A percentile compares a stretch with the other conserved stretches of the same genome.
Evolutionary conservation across 2,329 filamentous ascomycete species (phyloP).

Genomic region (Fusarium mangiferae): DNA sequence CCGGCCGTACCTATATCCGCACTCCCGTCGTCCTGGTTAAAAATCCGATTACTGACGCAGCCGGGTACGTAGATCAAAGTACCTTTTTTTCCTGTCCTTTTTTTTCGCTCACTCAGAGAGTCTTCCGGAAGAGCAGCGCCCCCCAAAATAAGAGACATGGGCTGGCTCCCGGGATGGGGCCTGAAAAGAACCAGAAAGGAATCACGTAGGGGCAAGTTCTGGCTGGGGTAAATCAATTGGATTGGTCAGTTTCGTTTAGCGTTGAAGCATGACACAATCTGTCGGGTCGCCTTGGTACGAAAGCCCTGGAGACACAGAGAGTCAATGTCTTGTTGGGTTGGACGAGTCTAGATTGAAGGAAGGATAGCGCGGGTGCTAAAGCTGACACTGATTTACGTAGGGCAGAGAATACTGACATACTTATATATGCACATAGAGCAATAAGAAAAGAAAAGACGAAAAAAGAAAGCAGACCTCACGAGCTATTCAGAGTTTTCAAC

Average conservation of each 20-base stretch:
- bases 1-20: slow-evolving; percentile 45
- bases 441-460: not conserved
- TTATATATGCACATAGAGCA: not conserved
- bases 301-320: slow-evolving; percentile 20
- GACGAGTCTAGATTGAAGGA: not conserved
- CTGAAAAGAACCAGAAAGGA: slow-evolving; percentile 40
- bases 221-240: slow-evolving; percentile 43
- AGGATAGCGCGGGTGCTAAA: slow-evolving; percentile 22
- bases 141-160: slow-evolving; percentile 35
- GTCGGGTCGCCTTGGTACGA: slow-evolving; percentile 44
- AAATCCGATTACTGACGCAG: slow-evolving; percentile 18
- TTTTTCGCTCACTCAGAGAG: not conserved
- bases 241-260: slow-evolving; percentile 43
- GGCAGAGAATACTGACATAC: not conserved
- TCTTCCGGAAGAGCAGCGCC: slow-evolving; percentile 22
- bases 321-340: slow-evolving; percentile 19
- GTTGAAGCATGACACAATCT: slow-evolving; percentile 49
- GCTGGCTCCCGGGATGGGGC: slow-evolving; percentile 14
- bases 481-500: not conserved
- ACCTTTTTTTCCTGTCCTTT: not conserved
- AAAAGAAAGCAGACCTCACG: slow-evolving; percentile 7
- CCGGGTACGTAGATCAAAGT: slow-evolving; percentile 13
- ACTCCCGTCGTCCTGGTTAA: slow-evolving; percentile 14
- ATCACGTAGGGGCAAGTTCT: slow-evolving; percentile 42
- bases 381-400: not conserved